A percentile compares a stretch with the other conserved stretches of the same genome.
phyloP scores from a whole-genome alignment of 352 stramenopile species.

The Globisporangium megalacanthum region DNA sequence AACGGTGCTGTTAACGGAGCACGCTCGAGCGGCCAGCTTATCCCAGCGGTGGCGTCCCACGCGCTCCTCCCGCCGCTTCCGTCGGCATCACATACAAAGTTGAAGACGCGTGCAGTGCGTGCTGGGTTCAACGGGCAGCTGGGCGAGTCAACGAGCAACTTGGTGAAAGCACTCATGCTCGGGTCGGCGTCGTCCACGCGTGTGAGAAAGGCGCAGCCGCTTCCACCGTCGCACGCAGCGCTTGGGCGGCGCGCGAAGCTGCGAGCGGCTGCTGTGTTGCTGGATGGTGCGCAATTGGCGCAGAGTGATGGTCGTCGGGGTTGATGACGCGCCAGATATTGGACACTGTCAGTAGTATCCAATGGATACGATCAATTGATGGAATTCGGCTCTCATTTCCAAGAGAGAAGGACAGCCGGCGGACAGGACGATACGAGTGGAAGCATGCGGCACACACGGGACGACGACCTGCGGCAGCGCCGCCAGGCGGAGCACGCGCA shows the following conservation, averaged over 20 bases:
- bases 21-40: not conserved
- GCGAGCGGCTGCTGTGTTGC: conserved; percentile 16
- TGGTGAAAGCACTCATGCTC: conserved; percentile 26
- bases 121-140: not conserved
- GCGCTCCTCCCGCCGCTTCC: conserved; percentile 14
- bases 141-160: conserved; percentile 19
- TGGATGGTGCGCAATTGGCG: conserved; percentile 19
- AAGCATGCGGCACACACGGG: too few species aligned
- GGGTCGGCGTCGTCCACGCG: conserved; percentile 12
- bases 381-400: too few species aligned
- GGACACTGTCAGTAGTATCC: not conserved
- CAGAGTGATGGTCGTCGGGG: not conserved
- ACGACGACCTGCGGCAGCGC: conserved; percentile 7
- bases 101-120: not conserved
- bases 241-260: conserved; percentile 17
- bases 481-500: conserved; percentile 1
- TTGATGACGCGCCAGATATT: not conserved
- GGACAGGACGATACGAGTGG: not conserved
- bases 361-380: not conserved
- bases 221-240: conserved; percentile 15
- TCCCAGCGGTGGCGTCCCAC: conserved; percentile 10
- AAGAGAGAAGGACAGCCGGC: not conserved
- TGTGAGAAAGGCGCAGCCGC: too few species aligned
- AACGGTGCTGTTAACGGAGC: not conserved
- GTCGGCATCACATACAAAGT: not conserved